Percentiles rank a stretch among this genome's conserved stretches.
Conservation (phyloP, 306 rosid genomes). For the Abrus pulchellus region DNA sequence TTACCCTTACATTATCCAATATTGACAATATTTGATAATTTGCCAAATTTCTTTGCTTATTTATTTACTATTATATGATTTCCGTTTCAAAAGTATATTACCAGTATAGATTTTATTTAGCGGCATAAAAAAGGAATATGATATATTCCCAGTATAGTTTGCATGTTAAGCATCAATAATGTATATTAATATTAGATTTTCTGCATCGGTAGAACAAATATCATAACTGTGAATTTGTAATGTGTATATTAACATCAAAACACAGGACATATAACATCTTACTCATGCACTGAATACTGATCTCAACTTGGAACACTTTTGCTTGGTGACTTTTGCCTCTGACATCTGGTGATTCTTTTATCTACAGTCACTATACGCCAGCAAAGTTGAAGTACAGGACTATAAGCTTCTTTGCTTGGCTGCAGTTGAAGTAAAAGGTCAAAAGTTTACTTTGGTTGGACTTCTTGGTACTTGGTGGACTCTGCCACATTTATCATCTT, state of each 20-base stretch:
- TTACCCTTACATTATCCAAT: background rate
- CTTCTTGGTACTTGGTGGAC: constrained; percentile 89
- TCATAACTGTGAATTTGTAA: background rate
- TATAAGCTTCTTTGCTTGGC: constrained; percentile 75
- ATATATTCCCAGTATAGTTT: background rate
- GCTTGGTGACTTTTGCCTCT: constrained; percentile 26
- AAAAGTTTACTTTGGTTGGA: constrained; percentile 68
- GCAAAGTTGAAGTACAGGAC: constrained; percentile 80
- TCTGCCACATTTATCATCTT: constrained; percentile 50
- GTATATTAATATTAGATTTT: background rate
- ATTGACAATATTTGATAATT: background rate
- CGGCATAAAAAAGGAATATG: constrained; percentile 2
- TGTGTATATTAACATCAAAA: background rate
- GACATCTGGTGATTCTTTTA: constrained; percentile 34
- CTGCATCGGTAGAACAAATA: constrained; percentile 16
- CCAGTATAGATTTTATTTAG: constrained; percentile 11
- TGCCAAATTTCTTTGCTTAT: background rate
- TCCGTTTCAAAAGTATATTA: constrained; percentile 5
- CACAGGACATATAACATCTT: background rate
- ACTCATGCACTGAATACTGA: constrained; percentile 4
- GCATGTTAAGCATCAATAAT: background rate
- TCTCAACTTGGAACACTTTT: constrained; percentile 27
- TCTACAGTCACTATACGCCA: constrained; percentile 74
- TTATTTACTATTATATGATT: constrained; percentile 3
- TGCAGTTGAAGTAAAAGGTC: constrained; percentile 64